phyloP scores from a whole-genome alignment of 2,329 filamentous ascomycete species.

The Phaeosphaeriaceae sp. region DNA sequence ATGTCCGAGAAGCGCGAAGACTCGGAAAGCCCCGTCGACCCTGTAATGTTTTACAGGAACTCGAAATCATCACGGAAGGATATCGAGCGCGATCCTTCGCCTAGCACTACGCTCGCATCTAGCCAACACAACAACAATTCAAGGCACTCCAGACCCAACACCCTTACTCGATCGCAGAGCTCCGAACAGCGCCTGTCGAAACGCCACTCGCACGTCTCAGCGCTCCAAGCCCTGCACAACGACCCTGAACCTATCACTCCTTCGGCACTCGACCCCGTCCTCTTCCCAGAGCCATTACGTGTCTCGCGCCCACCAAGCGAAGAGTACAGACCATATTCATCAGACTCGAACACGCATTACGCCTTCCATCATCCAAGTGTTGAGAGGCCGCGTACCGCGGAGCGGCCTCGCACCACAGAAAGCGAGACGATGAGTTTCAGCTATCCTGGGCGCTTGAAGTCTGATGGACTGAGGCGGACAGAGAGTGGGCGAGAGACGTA shows the following conservation, averaged over 20 bases:
- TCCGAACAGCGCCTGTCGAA: not conserved
- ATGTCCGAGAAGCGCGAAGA: not conserved
- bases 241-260: slow-evolving; percentile 8
- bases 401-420: not conserved
- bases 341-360: not conserved
- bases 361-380: not conserved
- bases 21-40: slow-evolving; percentile 6
- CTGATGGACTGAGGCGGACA: not conserved
- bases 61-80: not conserved
- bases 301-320: slow-evolving; percentile 3
- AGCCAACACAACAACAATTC: slow-evolving; percentile 2
- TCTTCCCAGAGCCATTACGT: slow-evolving; percentile 9
- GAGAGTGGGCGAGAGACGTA: not conserved
- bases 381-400: not conserved
- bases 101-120: slow-evolving; percentile 1
- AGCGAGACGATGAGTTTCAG: not conserved
- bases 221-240: not conserved
- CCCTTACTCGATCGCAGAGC: not conserved
- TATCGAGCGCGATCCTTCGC: not conserved
- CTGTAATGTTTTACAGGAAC: not conserved
- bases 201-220: not conserved
- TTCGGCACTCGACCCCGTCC: not conserved
- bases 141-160: not conserved
- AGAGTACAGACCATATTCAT: not conserved
- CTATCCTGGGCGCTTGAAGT: slow-evolving; percentile 2